Percentiles rank a stretch among this genome's conserved stretches.
These are phyloP conservation scores for Pseudozyma sp. DNA, from an alignment of 1,284 basidiomycete species.

Conservation along the genomic window DNA sequence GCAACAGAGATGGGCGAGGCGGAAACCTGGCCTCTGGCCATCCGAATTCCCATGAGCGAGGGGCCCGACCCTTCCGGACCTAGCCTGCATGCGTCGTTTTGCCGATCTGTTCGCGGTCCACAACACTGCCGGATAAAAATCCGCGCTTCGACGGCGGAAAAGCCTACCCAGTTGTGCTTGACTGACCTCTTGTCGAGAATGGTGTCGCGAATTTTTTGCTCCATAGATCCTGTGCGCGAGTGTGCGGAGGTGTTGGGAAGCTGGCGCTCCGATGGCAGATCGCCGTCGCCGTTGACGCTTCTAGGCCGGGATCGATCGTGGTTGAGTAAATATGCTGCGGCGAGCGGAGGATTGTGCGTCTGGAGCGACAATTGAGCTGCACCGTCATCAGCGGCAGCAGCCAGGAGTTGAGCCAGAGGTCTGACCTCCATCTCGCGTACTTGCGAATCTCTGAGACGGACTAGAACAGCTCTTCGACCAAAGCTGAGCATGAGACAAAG, in stretches of 20 bases:
- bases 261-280: conserved; percentile 5
- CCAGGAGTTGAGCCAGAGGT: conserved; percentile 35
- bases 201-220: conserved; percentile 30
- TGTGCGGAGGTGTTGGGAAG: conserved; percentile 8
- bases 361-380: conserved; percentile 27
- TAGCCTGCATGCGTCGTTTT: not conserved
- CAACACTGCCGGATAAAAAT: conserved; percentile 37
- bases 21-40: conserved; percentile 3
- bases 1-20: not conserved
- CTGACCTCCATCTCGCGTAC: conserved; percentile 56
- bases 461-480: conserved; percentile 50
- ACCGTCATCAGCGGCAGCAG: conserved; percentile 2
- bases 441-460: conserved; percentile 51
- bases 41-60: conserved; percentile 16
- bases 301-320: conserved; percentile 20
- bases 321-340: not conserved
- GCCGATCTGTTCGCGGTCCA: not conserved
- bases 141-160: conserved; percentile 38
- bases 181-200: conserved; percentile 30
- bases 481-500: conserved; percentile 57
- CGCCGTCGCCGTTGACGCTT: conserved; percentile 13
- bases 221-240: conserved; percentile 28
- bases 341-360: not conserved
- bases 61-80: not conserved
- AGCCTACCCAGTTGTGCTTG: conserved; percentile 53